Conservation (phyloP, 805 yeast species). For the Cephaloascus fragrans region DNA sequence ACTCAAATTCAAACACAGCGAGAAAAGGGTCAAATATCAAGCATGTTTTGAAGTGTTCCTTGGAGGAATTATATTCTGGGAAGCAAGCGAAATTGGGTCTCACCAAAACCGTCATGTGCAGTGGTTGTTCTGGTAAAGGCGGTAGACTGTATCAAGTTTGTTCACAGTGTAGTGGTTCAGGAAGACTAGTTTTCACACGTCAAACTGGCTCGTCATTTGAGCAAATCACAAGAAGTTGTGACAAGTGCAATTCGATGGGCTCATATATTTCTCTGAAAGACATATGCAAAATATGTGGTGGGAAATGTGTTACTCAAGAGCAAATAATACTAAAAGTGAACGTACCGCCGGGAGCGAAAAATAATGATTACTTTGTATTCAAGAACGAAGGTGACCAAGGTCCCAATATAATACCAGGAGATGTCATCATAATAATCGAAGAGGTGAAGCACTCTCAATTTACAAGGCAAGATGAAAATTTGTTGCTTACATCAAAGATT, state of each 20-base stretch:
- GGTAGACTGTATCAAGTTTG: constrained; percentile 24
- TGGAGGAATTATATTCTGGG: constrained; percentile 51
- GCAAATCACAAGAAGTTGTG: constrained; percentile 17
- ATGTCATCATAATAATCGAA: constrained; percentile 47
- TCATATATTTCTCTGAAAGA: constrained; percentile 11
- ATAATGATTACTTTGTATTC: constrained; percentile 42
- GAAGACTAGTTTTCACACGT: constrained; percentile 25
- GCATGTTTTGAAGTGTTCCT: constrained; percentile 41
- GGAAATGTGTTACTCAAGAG: constrained; percentile 34
- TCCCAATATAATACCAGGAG: constrained; percentile 50
- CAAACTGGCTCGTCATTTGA: constrained; percentile 39
- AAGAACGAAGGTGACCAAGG: constrained; percentile 63
- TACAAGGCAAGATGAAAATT: constrained; percentile 32
- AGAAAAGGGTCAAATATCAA: constrained; percentile 44
- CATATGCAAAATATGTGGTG: constrained; percentile 15
- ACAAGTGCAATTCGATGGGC: constrained; percentile 26
- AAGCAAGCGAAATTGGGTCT: constrained; percentile 45
- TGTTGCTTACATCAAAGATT: constrained; percentile 32
- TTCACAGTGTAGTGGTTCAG: constrained; percentile 29
- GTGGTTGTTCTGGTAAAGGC: constrained; percentile 43
- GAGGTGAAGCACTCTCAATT: constrained; percentile 27
- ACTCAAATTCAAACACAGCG: background rate
- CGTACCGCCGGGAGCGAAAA: constrained; percentile 46
- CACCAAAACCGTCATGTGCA: constrained; percentile 39
- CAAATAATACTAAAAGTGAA: constrained; percentile 41